Evolutionary conservation across 2,329 filamentous ascomycete species (phyloP).

Genomic region (Calonectria fujianensis): DNA sequence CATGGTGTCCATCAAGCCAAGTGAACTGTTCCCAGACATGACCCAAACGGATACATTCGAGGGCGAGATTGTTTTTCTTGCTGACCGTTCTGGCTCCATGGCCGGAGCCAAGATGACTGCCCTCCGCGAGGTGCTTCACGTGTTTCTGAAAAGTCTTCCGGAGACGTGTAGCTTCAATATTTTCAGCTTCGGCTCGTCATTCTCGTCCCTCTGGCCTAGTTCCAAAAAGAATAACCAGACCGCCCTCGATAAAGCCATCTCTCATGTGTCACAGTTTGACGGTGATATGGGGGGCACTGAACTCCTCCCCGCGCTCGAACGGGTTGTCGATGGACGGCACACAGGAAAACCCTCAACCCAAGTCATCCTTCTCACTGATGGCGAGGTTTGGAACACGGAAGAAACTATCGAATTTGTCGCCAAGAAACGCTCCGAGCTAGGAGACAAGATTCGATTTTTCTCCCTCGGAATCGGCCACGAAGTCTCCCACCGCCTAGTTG

Average conservation of each 20-base stretch:
- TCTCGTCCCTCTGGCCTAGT: not conserved
- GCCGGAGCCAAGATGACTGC: not conserved
- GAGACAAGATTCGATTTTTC: not conserved
- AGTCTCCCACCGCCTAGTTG: not conserved
- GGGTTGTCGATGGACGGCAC: not conserved
- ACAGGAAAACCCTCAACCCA: not conserved
- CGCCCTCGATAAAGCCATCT: not conserved
- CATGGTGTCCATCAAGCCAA: not conserved
- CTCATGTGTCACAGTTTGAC: not conserved
- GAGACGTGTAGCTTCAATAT: not conserved
- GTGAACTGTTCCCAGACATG: not conserved
- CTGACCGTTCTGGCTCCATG: not conserved
- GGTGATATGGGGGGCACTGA: not conserved
- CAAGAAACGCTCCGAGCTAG: not conserved
- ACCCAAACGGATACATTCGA: not conserved
- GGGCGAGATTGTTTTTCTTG: not conserved
- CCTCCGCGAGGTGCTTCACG: not conserved
- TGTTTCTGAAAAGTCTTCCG: not conserved
- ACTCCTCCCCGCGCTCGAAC: not conserved
- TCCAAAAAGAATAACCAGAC: not conserved
- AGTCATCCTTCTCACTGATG: not conserved
- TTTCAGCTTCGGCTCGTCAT: not conserved
- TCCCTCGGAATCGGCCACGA: not conserved
- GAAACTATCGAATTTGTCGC: not conserved
- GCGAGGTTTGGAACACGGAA: not conserved